phyloP scores from a whole-genome alignment of 225 moss, liverwort and hornwort species.

The Thuidium tamariscinum region DNA sequence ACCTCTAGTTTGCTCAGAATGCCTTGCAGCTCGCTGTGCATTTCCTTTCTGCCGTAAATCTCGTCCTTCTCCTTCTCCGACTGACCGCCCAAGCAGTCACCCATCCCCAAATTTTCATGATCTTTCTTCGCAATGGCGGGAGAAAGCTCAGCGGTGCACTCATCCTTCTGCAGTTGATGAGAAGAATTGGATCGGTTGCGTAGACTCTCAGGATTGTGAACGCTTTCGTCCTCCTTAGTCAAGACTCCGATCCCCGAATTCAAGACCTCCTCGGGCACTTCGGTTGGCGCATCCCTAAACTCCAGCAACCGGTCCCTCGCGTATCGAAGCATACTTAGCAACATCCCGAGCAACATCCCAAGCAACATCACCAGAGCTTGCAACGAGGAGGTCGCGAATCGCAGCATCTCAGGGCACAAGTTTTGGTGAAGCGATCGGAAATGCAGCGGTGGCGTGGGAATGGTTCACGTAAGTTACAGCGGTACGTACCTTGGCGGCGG shows the following conservation, averaged over 20 bases:
- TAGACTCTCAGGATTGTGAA: conserved; percentile 27
- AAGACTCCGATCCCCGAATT: conserved; percentile 27
- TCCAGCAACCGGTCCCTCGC: conserved; percentile 1
- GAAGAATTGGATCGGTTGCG: conserved; percentile 18
- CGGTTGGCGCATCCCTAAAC: not conserved
- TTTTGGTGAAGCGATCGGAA: not conserved
- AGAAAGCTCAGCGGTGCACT: conserved; percentile 4
- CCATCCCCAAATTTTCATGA: conserved; percentile 49
- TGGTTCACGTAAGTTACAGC: not conserved
- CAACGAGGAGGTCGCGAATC: too few species aligned
- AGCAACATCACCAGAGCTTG: not conserved
- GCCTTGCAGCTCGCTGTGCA: conserved; percentile 49
- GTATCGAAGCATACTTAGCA: not conserved
- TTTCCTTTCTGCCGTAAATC: not conserved
- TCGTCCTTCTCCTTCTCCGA: conserved; percentile 56
- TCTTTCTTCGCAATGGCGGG: conserved; percentile 37
- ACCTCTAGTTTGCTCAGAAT: conserved; percentile 65
- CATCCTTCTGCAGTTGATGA: conserved; percentile 11
- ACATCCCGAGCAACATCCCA: too few species aligned
- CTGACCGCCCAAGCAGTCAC: conserved; percentile 1
- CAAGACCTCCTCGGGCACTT: conserved; percentile 17
- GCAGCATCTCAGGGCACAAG: not conserved
- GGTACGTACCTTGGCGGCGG: not conserved
- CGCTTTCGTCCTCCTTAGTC: not conserved
- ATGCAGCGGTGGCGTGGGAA: too few species aligned